phyloP scores from a whole-genome alignment of 371 early-diverging fungal species.

The Saksenaea oblongispora region DNA sequence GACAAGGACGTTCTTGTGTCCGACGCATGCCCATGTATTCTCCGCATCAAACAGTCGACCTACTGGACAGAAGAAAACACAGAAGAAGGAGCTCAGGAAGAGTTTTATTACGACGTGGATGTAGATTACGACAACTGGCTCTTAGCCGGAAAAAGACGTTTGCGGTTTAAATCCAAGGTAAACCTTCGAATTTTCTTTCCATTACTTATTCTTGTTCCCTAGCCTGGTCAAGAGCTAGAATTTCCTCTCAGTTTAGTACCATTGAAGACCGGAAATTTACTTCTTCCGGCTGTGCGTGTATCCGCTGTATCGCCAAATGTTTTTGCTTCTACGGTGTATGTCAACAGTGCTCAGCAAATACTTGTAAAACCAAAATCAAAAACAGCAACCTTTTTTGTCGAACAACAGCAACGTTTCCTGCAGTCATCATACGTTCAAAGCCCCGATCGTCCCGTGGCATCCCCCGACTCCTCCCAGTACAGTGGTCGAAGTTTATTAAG shows the following conservation, averaged over 20 bases:
- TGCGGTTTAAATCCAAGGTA: constrained; percentile 65
- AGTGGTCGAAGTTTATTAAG: constrained; percentile 5
- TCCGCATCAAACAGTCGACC: constrained; percentile 60
- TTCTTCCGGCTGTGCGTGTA: constrained; percentile 58
- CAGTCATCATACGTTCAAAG: constrained; percentile 19
- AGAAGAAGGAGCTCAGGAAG: constrained; percentile 26
- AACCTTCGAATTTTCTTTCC: neutral
- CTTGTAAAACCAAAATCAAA: constrained; percentile 64
- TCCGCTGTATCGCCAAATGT: constrained; percentile 50
- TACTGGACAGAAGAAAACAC: constrained; percentile 48
- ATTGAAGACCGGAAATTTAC: constrained; percentile 65
- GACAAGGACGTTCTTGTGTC: constrained; percentile 53
- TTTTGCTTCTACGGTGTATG: constrained; percentile 59
- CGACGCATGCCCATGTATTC: constrained; percentile 54
- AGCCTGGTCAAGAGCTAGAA: constrained; percentile 56
- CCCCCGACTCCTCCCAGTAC: constrained; percentile 7
- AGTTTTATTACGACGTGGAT: constrained; percentile 67
- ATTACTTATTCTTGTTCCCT: neutral
- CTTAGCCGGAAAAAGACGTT: constrained; percentile 64
- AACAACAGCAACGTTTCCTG: constrained; percentile 60
- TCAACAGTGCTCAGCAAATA: constrained; percentile 66
- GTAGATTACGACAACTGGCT: constrained; percentile 75
- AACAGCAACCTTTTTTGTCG: constrained; percentile 70
- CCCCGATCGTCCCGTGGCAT: constrained; percentile 5
- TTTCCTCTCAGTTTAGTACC: constrained; percentile 65